These are phyloP conservation scores for Mimosa pudica DNA, from an alignment of 306 rosid genomes.

Conservation along the genomic window DNA sequence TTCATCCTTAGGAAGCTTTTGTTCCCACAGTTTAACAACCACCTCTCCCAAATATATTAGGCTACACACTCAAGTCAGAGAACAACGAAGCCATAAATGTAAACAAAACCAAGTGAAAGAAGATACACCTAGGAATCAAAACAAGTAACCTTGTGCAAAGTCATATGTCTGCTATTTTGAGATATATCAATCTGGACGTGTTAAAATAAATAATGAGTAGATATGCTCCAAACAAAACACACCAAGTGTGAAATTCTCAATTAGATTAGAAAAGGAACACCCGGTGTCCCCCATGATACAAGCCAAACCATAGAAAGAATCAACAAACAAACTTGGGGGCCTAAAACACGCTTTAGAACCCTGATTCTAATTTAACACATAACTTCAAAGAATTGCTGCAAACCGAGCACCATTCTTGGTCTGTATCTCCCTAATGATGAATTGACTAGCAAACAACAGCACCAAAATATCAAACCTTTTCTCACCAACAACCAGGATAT, in stretches of 20 bases:
- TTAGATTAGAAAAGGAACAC: slow-evolving; percentile 37
- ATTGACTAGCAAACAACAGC: slow-evolving; percentile 8
- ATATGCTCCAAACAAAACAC: not conserved
- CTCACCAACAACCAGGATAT: not conserved
- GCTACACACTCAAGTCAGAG: too few relatives aligned
- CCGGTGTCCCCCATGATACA: slow-evolving; percentile 31
- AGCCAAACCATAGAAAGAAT: slow-evolving; percentile 24
- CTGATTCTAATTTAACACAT: slow-evolving; percentile 30
- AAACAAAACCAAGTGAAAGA: too few relatives aligned
- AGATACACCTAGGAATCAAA: too few relatives aligned
- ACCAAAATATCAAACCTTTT: not conserved
- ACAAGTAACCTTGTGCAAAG: too few relatives aligned
- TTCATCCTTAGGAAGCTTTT: slow-evolving; percentile 61
- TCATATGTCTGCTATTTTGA: not conserved
- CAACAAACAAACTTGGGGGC: slow-evolving; percentile 37
- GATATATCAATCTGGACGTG: not conserved
- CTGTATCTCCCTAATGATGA: slow-evolving; percentile 17
- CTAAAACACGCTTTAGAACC: slow-evolving; percentile 82
- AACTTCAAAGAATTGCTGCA: not conserved
- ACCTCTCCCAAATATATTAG: too few relatives aligned
- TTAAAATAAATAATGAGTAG: not conserved
- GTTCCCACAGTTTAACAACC: too few relatives aligned
- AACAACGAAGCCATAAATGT: too few relatives aligned
- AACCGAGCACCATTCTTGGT: slow-evolving; percentile 18
- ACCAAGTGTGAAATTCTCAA: slow-evolving; percentile 1